Conservation (phyloP, 2,329 filamentous ascomycete genomes). For the Botryotinia globosa region DNA sequence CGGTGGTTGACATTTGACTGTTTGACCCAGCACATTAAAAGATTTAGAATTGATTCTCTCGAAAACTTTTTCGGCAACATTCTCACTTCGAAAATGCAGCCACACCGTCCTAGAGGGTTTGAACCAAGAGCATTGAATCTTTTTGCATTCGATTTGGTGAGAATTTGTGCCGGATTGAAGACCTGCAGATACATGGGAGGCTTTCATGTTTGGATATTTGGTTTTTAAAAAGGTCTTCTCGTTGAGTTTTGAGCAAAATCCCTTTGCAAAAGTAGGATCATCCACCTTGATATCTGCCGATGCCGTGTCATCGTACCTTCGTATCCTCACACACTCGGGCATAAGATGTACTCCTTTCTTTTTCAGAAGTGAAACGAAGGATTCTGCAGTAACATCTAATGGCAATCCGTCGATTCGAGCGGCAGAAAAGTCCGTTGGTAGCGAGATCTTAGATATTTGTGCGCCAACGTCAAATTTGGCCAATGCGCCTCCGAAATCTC, state of each 20-base stretch:
- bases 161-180: slow-evolving; percentile 16
- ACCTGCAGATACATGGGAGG: background rate
- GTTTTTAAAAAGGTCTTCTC: slow-evolving; percentile 9
- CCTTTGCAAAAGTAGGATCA: slow-evolving; percentile 30
- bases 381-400: slow-evolving; percentile 24
- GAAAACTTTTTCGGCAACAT: slow-evolving; percentile 29
- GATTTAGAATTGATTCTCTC: slow-evolving; percentile 29
- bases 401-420: slow-evolving; percentile 29
- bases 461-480: slow-evolving; percentile 30
- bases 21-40: slow-evolving; percentile 29
- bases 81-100: slow-evolving; percentile 32
- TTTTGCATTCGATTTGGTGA: slow-evolving; percentile 30
- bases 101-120: slow-evolving; percentile 30
- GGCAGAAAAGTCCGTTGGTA: slow-evolving; percentile 33
- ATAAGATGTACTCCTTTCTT: slow-evolving; percentile 27
- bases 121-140: slow-evolving; percentile 34
- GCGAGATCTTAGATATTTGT: slow-evolving; percentile 32
- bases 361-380: slow-evolving; percentile 22
- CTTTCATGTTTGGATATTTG: background rate
- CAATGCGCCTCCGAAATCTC: slow-evolving; percentile 29
- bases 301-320: background rate
- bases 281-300: slow-evolving; percentile 28
- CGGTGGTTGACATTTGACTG: slow-evolving; percentile 21
- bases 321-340: slow-evolving; percentile 24
- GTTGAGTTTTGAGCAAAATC: slow-evolving; percentile 22